These are phyloP conservation scores for Hemisphaericaspora lyxosophila DNA, from an alignment of 1,139 yeast species.

Conservation along the genomic window DNA sequence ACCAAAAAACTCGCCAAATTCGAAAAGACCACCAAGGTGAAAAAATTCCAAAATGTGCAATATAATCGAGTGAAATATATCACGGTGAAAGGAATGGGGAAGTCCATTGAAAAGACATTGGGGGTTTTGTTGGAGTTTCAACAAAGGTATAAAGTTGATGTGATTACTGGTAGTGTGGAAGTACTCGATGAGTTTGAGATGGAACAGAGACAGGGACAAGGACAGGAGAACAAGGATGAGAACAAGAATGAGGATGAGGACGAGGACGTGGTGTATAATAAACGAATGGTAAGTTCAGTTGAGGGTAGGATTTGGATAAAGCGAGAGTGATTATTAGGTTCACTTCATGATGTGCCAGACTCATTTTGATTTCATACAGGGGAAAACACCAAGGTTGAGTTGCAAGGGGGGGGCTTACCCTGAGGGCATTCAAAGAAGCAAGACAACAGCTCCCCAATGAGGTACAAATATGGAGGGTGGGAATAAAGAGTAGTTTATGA, in stretches of 20 bases:
- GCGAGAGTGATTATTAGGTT: slow-evolving; percentile 19
- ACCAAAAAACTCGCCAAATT: slow-evolving; percentile 45
- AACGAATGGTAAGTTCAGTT: slow-evolving; percentile 58
- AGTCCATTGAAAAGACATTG: slow-evolving; percentile 55
- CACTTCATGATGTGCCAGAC: not conserved
- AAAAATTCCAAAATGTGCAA: slow-evolving; percentile 39
- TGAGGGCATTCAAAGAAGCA: too few species aligned
- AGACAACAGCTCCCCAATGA: too few species aligned
- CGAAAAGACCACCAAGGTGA: slow-evolving; percentile 23
- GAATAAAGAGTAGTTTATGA: too few species aligned
- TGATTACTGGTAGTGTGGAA: slow-evolving; percentile 56
- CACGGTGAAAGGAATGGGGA: slow-evolving; percentile 68
- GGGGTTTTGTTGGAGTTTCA: slow-evolving; percentile 53
- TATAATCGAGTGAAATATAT: slow-evolving; percentile 43
- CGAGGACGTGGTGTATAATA: slow-evolving; percentile 40
- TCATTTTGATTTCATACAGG: too few species aligned
- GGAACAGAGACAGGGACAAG: slow-evolving; percentile 9
- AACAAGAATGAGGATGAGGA: slow-evolving; percentile 35
- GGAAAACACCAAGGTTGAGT: too few species aligned
- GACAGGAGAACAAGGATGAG: slow-evolving; percentile 7
- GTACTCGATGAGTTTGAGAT: slow-evolving; percentile 59
- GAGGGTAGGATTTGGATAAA: slow-evolving; percentile 53
- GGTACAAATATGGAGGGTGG: too few species aligned
- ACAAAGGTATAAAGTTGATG: slow-evolving; percentile 48
- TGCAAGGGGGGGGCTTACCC: too few species aligned